Base-by-base conservation (phyloP, 371 early-diverging fungal genomes). In the Mucor indicus region DNA sequence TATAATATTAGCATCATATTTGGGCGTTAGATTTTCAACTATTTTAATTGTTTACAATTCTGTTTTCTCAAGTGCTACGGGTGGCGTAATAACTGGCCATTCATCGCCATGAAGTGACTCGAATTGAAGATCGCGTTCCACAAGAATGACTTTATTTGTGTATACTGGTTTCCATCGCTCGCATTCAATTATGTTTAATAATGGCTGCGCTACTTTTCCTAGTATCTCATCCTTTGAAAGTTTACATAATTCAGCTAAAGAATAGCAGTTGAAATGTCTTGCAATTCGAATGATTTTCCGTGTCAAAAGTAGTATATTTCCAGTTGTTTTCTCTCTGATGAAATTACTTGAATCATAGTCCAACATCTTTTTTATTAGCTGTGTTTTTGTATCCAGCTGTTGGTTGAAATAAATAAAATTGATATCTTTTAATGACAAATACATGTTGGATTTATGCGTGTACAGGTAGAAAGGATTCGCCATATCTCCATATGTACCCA, bases 171-270 rank as follows among this genome's bases (percentile, higher is more conserved):
- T 24, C 58, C 58, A 58, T 15, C 20, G 20, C 27, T 48, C 53
- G 35, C 20, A 41, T 35, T 39, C 38, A 21, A 60, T 66, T 16
- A 30, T 56, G 12, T 56, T 42, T 12, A 71, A 44, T 16, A 71
- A 27, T 10, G 71, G 67, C 23, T 59, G 64, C 12, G 62, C 55
- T 3, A 64, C 59, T 32, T 60, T 49, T 43, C 44, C 53, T 17
- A 58, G 32, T 10, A 71, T 40, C 42, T 71, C 64, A 27, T 51
- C 31, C 11, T 25, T 24, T n/a, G 50, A 38, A 13, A 71, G 51
- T 43, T 58, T 55, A 54, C 64, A 64, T 20, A 71, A 52, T 44
- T 71, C 71, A 23, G 67, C 71, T 2, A 71, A 48, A 31, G 43
- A 56, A 42, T 53, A 56, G 20, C 51, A 27, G 36, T 62, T 57